Base-by-base conservation (phyloP, 495 filamentous ascomycete species). In the Talaromyces proteolyticus region DNA sequence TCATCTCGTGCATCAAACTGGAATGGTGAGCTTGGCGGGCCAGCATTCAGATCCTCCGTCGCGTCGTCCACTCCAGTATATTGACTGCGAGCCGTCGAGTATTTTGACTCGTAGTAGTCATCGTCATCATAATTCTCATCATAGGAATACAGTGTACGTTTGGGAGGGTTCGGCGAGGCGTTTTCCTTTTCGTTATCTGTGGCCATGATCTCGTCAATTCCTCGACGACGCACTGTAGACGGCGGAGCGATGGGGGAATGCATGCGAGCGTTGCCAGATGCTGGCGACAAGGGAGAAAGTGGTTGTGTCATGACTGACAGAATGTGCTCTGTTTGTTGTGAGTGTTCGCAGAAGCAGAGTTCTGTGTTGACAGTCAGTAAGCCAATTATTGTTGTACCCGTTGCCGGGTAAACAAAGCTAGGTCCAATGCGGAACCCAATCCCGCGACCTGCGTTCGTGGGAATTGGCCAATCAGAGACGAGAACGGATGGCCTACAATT, bases 381-480 rank as follows among this genome's bases (percentile, higher is more conserved):
- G 25, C 29, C 14, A 34, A 14, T 14, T 8, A 1, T 14, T 50
- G 46, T 37, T 52, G 56, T 53, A 41, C 53, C 54, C 45, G 69
- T 73, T 71, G 66, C 67, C 59, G 50, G 43, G 62, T 70, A 72
- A 72, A 74, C 67, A 69, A 62, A 65, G 53, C 61, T 67, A 70
- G 56, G 6, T 65, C 58, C 11, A 20, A 55, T 56, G 22, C 0
- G 63, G 69, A 52, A 34, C 29, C 29, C 29, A 34, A 8, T 34
- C 14, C 4, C 29, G 8, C 29, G 14, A 34, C n/a, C n/a, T n/a
- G n/a, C n/a, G n/a, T n/a, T n/a, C n/a, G n/a, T n/a, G n/a, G n/a
- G n/a, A n/a, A 34, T 14, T 34, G 29, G 14, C 29, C 29, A 34
- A 34, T 34, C 8, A 34, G 1, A 8, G 4, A 10, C 8, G 8